Conservation (phyloP, 768 basidiomycete genomes). For the Naematelia encephala region DNA sequence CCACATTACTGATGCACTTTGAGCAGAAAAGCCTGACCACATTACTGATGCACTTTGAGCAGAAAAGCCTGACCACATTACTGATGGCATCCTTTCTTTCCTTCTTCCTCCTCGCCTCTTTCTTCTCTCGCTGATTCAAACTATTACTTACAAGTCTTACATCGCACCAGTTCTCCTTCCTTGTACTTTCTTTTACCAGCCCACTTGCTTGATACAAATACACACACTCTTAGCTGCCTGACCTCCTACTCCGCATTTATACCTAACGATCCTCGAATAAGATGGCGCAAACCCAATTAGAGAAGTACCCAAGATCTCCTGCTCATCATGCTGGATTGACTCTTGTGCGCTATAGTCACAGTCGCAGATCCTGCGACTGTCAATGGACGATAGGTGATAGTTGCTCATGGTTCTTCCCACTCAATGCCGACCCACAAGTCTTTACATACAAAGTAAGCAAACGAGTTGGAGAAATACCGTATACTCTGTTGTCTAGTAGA, state of each 20-base stretch:
- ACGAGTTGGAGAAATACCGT: background rate
- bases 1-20: background rate
- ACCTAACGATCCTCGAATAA: background rate
- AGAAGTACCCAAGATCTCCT: background rate
- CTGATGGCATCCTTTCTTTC: background rate
- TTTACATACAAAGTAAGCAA: background rate
- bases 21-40: background rate
- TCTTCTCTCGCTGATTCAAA: background rate
- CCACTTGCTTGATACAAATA: background rate
- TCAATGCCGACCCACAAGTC: background rate
- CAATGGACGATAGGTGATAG: background rate
- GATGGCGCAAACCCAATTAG: background rate
- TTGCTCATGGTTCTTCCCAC: background rate
- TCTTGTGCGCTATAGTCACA: background rate
- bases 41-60: background rate
- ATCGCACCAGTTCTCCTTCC: background rate
- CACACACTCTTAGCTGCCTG: background rate
- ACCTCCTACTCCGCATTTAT: background rate
- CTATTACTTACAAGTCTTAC: background rate
- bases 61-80: background rate
- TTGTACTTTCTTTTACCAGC: background rate
- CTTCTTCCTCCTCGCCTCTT: background rate
- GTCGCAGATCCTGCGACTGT: background rate
- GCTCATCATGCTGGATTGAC: background rate
- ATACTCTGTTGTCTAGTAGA: background rate